Conservation (phyloP, 345 rosid species). For the Sonneratia alba region DNA sequence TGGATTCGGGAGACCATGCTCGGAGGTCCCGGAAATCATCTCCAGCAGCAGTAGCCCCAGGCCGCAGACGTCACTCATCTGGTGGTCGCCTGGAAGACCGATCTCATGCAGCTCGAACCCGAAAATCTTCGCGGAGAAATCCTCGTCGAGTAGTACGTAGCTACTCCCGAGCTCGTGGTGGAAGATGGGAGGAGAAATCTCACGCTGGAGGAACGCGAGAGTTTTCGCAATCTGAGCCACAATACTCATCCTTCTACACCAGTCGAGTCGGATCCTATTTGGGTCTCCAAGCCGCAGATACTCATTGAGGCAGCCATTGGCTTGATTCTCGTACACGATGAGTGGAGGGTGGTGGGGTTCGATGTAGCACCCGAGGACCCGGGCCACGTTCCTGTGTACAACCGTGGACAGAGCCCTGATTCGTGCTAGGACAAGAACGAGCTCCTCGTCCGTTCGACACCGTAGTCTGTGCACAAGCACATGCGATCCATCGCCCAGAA, state of each 20-base stretch:
- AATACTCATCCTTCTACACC: conserved; percentile 55
- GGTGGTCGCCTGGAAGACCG: not conserved
- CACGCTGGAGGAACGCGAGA: conserved; percentile 54
- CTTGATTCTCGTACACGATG: conserved; percentile 63
- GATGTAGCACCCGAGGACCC: conserved; percentile 58
- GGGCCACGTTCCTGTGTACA: conserved; percentile 55
- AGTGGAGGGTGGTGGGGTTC: conserved; percentile 39
- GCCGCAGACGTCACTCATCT: conserved; percentile 34
- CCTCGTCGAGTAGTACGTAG: conserved; percentile 50
- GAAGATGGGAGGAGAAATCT: conserved; percentile 55
- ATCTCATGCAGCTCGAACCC: conserved; percentile 43
- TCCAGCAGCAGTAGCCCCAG: conserved; percentile 61
- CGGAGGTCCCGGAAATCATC: conserved; percentile 43
- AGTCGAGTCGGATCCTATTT: conserved; percentile 41
- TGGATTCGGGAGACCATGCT: not conserved
- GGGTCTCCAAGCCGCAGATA: conserved; percentile 26
- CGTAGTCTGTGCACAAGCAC: conserved; percentile 58
- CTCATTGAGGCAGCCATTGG: conserved; percentile 52
- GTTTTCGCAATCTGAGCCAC: conserved; percentile 58
- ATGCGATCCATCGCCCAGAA: conserved; percentile 52
- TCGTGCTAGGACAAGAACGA: conserved; percentile 43
- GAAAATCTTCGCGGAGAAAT: conserved; percentile 42
- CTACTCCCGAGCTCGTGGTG: conserved; percentile 46
- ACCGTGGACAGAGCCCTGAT: conserved; percentile 51
- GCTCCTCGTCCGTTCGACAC: conserved; percentile 43